A percentile compares a stretch with the other conserved stretches of the same genome.
These are phyloP conservation scores for Aspergillus fijiensis DNA, from an alignment of 2,329 filamentous ascomycete genomes.

Conservation along the genomic window DNA sequence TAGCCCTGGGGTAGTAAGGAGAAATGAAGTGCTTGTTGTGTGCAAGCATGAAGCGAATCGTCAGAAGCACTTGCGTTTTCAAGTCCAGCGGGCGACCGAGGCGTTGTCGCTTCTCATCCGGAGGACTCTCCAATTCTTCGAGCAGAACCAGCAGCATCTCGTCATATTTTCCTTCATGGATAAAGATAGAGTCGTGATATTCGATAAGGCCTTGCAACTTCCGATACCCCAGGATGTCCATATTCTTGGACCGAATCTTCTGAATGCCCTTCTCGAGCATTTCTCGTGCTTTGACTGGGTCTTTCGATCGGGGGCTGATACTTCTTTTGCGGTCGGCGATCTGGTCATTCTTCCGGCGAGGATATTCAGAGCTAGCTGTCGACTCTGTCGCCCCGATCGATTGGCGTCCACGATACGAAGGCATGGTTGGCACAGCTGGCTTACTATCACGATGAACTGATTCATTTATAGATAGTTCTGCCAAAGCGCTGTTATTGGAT, in stretches of 20 bases:
- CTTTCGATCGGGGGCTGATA: conserved; percentile 41
- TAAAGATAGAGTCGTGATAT: conserved; percentile 37
- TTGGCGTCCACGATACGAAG: no score
- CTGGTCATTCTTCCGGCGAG: conserved; percentile 24
- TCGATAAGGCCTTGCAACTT: conserved; percentile 44
- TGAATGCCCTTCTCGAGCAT: conserved; percentile 41
- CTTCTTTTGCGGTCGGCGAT: conserved; percentile 27
- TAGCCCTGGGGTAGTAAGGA: conserved; percentile 34
- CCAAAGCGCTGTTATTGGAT: conserved; percentile 34
- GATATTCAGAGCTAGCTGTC: neutral
- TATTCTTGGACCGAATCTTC: conserved; percentile 35
- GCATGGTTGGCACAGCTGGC: conserved; percentile 8
- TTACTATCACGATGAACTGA: conserved; percentile 30
- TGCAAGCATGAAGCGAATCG: conserved; percentile 41
- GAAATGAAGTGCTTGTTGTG: conserved; percentile 37
- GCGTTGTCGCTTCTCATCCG: conserved; percentile 29
- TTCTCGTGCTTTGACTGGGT: conserved; percentile 36
- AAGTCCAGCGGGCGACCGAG: conserved; percentile 31
- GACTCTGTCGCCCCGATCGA: no score
- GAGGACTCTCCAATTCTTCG: conserved; percentile 35
- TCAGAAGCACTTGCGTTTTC: conserved; percentile 45
- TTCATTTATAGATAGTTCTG: conserved; percentile 43
- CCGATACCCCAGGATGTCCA: conserved; percentile 45
- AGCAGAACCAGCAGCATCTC: conserved; percentile 40
- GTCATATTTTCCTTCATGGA: conserved; percentile 38